Evolutionary conservation across 495 filamentous ascomycete species (phyloP).

Genomic region (Bombardia bombarda): DNA sequence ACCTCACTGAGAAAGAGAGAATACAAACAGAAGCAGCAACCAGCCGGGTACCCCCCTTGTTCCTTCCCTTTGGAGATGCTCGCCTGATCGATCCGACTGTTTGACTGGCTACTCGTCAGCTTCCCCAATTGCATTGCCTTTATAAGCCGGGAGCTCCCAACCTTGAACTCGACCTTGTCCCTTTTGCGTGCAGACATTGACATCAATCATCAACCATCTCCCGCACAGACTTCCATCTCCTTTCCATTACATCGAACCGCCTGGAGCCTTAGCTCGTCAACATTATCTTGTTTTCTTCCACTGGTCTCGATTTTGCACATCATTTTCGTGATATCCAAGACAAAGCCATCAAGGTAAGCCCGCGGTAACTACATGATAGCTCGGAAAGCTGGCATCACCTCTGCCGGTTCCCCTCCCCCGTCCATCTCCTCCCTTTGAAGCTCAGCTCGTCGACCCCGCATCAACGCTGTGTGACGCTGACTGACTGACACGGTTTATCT

Average conservation of each 20-base stretch:
- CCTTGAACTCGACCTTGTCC: slow-evolving; percentile 6
- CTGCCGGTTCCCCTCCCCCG: too few relatives aligned
- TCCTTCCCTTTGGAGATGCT: slow-evolving; percentile 23
- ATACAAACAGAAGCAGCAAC: too few relatives aligned
- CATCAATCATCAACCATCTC: background rate
- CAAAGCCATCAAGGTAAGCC: background rate
- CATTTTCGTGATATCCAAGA: background rate
- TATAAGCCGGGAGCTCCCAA: slow-evolving; percentile 19
- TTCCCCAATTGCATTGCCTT: slow-evolving; percentile 6
- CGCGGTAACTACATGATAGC: background rate
- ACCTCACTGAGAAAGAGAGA: too few relatives aligned
- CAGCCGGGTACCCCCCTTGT: slow-evolving; percentile 9
- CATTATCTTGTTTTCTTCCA: background rate
- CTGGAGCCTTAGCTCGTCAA: too few relatives aligned
- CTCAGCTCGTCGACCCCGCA: slow-evolving; percentile 10
- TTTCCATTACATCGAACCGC: background rate
- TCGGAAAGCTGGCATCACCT: too few relatives aligned
- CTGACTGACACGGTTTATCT: background rate
- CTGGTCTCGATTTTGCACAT: background rate
- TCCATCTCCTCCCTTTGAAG: background rate
- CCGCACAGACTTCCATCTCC: background rate
- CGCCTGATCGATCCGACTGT: slow-evolving; percentile 20
- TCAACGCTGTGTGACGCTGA: slow-evolving; percentile 5
- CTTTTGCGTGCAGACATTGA: slow-evolving; percentile 7
- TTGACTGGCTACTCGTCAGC: slow-evolving; percentile 11